Evolutionary conservation across 2,329 filamentous ascomycete genomes (phyloP).

Genomic region (Mariannaea elegans): DNA sequence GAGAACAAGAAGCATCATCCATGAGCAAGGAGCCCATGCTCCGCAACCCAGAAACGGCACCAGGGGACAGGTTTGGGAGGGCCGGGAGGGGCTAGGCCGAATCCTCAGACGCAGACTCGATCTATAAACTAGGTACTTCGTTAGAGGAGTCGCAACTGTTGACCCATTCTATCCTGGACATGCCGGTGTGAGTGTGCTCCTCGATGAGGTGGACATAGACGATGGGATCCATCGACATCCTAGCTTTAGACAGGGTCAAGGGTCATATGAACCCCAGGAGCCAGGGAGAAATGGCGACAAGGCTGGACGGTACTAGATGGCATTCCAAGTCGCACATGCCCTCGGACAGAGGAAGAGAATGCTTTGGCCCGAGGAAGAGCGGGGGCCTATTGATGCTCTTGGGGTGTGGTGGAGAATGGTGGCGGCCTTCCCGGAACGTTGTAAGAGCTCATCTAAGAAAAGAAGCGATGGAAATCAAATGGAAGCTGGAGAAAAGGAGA

Average conservation of each 20-base stretch:
- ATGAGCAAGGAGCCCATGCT: constrained; percentile 36
- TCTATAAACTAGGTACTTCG: constrained; percentile 36
- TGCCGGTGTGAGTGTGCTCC: constrained; percentile 35
- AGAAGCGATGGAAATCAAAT: background rate
- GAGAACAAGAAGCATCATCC: constrained; percentile 42
- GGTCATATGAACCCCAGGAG: constrained; percentile 33
- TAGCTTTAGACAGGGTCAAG: constrained; percentile 21
- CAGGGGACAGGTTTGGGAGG: constrained; percentile 39
- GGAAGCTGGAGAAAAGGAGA: constrained; percentile 17
- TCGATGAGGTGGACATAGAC: constrained; percentile 38
- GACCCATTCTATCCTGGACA: constrained; percentile 32
- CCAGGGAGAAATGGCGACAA: constrained; percentile 33
- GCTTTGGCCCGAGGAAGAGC: background rate
- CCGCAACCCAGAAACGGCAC: constrained; percentile 37
- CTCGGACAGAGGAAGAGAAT: background rate
- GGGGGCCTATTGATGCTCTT: constrained; percentile 12
- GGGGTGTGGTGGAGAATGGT: constrained; percentile 1
- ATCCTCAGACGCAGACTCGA: constrained; percentile 39
- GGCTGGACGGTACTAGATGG: constrained; percentile 19
- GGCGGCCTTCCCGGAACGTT: constrained; percentile 14
- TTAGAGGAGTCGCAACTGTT: constrained; percentile 33
- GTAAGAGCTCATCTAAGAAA: background rate
- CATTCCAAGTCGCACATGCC: constrained; percentile 11
- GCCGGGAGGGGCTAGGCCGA: constrained; percentile 39
- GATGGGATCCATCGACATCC: constrained; percentile 25